Percentiles rank a stretch among this genome's conserved stretches.
Evolutionary conservation across 352 stramenopile species (phyloP).

Genomic region (Elongisporangium prolatum): DNA sequence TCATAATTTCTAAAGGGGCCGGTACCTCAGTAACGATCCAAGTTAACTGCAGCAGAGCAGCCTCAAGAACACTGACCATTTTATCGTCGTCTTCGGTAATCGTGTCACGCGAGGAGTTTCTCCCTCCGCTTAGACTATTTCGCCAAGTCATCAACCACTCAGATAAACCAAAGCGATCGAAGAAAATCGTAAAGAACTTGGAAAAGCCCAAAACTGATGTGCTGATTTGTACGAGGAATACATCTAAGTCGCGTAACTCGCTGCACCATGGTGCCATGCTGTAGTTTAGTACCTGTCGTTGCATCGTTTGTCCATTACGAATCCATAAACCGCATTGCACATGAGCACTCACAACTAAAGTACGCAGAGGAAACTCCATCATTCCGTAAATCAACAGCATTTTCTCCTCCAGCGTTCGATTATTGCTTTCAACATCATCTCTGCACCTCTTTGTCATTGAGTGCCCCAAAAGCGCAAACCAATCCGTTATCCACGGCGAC

Average conservation of each 20-base stretch:
- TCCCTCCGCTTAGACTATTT: conserved; percentile 33
- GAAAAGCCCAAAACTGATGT: conserved; percentile 49
- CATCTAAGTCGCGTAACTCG: conserved; percentile 66
- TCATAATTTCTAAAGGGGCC: conserved; percentile 50
- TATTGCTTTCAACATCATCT: conserved; percentile 15
- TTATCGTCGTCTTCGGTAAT: conserved; percentile 45
- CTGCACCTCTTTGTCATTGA: conserved; percentile 21
- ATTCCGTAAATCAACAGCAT: conserved; percentile 60
- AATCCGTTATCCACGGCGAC: conserved; percentile 39
- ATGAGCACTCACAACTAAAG: conserved; percentile 67
- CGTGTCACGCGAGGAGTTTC: conserved; percentile 3
- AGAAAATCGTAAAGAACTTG: conserved; percentile 76
- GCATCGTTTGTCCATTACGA: conserved; percentile 80
- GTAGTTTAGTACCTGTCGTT: conserved; percentile 79
- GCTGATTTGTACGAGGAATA: conserved; percentile 72
- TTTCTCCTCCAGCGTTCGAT: background rate
- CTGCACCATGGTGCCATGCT: conserved; percentile 66
- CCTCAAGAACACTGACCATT: conserved; percentile 61
- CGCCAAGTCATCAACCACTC: conserved; percentile 68
- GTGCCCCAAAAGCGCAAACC: conserved; percentile 39
- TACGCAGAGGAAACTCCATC: conserved; percentile 77
- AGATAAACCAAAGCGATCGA: conserved; percentile 74
- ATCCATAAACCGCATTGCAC: conserved; percentile 81
- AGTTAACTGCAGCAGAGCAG: conserved; percentile 77
- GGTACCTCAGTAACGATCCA: conserved; percentile 86